phyloP scores from a whole-genome alignment of 257 asterid species.

The Lithospermum erythrorhizon region DNA sequence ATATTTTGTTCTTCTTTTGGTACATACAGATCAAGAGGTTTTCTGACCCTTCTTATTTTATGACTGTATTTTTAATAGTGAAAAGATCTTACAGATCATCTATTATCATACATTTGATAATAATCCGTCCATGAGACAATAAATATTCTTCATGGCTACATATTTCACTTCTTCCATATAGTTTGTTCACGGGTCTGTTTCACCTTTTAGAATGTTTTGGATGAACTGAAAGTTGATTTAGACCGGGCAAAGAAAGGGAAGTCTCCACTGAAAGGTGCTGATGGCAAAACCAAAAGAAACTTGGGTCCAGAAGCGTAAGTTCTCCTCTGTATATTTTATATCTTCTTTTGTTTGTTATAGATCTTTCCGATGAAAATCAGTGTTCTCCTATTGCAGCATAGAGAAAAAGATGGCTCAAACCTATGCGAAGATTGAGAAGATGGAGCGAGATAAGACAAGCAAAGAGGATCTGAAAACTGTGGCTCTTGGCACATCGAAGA shows the following conservation, averaged over 20 bases:
- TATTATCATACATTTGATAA: too few species aligned
- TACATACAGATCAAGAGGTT: too few species aligned
- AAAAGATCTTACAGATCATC: too few species aligned
- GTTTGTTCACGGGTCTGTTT: conserved; percentile 1
- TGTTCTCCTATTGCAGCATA: conserved; percentile 36
- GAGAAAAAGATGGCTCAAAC: conserved; percentile 79
- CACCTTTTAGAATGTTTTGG: not conserved
- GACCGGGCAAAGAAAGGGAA: conserved; percentile 81
- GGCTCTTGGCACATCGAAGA: conserved; percentile 94
- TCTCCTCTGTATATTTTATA: not conserved
- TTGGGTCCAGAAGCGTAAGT: conserved; percentile 80
- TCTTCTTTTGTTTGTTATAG: not conserved
- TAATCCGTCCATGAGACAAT: not conserved
- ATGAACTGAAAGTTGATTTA: conserved; percentile 14
- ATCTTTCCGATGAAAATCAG: conserved; percentile 10
- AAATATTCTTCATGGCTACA: not conserved
- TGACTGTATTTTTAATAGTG: too few species aligned
- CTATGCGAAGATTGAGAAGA: conserved; percentile 54
- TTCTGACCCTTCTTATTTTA: too few species aligned
- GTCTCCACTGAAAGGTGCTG: conserved; percentile 61
- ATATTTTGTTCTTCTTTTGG: not conserved
- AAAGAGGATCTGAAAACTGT: conserved; percentile 86
- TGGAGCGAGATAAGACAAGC: conserved; percentile 68
- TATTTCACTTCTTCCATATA: not conserved
- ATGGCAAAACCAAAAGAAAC: conserved; percentile 80